Conservation (phyloP, 768 basidiomycete genomes). For the Candolleomyces efflorescens region DNA sequence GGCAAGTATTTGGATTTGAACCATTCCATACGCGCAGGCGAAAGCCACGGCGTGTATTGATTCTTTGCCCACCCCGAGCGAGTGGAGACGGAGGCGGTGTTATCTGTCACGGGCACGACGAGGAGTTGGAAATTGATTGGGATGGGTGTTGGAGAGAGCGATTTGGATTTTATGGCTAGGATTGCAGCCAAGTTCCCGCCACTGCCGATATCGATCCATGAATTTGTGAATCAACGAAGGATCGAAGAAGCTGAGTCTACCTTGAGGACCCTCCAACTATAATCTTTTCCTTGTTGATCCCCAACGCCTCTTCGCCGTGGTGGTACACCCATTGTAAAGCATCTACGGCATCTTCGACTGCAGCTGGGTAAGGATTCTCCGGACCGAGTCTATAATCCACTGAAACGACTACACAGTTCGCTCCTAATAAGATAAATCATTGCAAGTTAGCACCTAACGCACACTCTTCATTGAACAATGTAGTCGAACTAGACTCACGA, state of each 20-base stretch:
- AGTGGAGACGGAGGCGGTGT: slow-evolving; percentile 46
- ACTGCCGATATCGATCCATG: slow-evolving; percentile 25
- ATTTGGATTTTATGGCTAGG: slow-evolving; percentile 64
- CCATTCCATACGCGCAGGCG: slow-evolving; percentile 67
- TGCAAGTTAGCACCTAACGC: not conserved
- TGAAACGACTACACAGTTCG: slow-evolving; percentile 57
- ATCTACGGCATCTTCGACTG: slow-evolving; percentile 68
- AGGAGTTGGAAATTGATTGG: slow-evolving; percentile 59
- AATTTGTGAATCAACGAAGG: not conserved
- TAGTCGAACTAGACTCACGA: slow-evolving; percentile 28
- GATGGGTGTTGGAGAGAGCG: slow-evolving; percentile 40
- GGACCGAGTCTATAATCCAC: slow-evolving; percentile 74
- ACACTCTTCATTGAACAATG: not conserved
- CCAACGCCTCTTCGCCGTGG: slow-evolving; percentile 42
- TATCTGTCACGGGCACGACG: slow-evolving; percentile 70
- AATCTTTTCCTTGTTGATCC: slow-evolving; percentile 47
- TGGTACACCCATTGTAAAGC: slow-evolving; percentile 56
- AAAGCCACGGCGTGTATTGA: slow-evolving; percentile 53
- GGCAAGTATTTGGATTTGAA: slow-evolving; percentile 69
- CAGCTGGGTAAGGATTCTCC: slow-evolving; percentile 66
- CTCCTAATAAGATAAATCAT: slow-evolving; percentile 33
- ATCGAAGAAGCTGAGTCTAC: slow-evolving; percentile 23
- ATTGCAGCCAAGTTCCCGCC: slow-evolving; percentile 71
- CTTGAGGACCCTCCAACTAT: slow-evolving; percentile 75
- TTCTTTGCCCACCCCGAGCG: slow-evolving; percentile 46